Evolutionary conservation across 345 rosid species (phyloP), one percentile per base, ranked within the genome.

Genomic region (Passiflora organensis): DNA sequence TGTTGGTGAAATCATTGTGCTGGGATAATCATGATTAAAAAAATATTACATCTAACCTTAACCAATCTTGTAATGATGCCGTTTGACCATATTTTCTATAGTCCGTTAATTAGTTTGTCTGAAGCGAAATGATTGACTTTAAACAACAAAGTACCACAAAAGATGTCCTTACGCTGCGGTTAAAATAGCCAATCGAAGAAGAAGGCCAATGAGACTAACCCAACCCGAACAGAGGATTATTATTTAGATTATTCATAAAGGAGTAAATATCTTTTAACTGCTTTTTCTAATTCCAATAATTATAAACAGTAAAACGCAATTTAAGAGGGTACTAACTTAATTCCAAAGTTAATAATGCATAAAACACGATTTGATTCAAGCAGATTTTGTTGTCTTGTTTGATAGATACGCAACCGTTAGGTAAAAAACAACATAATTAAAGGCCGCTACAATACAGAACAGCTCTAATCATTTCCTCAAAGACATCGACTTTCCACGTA

Each of bases 1-100:
- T 70, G 78, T 32, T 47, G 22, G 52, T 6, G 65, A 43, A 28
- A 65, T 72, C 65, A 72, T 67, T 39, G 20, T 64, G 80, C 61
- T 56, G 36, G n/a, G 46, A 13, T 64, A 55, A 72, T 64, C 66
- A 67, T 67, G 65, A 67, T 72, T 50, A 68, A 44, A n/a, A 28
- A 65, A 55, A 57, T 61, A 64, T 65, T 43, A n/a, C n/a, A n/a
- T n/a, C n/a, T n/a, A n/a, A 54, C 56, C 78, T 56, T 51, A 58
- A 55, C n/a, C n/a, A n/a, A n/a, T n/a, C n/a, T n/a, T n/a, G n/a
- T n/a, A n/a, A n/a, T n/a, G n/a, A n/a, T n/a, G n/a, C n/a, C n/a
- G n/a, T n/a, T n/a, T n/a, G n/a, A n/a, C n/a, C 56, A 67, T 22
- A 57, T 28, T 62, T 59, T 53, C 50, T 57, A 75, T 69, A 10